phyloP scores from a whole-genome alignment of 441 rosid species.

The Brassica balearica region DNA sequence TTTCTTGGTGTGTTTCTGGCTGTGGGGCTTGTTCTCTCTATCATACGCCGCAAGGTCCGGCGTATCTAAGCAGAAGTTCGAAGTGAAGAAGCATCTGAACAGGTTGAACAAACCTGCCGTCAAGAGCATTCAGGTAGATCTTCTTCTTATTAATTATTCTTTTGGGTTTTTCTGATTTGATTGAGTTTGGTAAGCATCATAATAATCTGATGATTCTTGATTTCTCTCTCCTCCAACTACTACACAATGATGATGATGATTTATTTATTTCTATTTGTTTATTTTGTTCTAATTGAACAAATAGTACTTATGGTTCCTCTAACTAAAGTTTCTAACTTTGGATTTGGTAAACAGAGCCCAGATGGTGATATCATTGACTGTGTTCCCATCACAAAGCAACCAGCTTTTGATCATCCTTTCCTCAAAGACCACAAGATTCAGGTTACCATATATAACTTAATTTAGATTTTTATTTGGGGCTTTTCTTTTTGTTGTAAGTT shows the following conservation, averaged over 20 bases:
- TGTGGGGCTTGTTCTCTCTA: constrained; percentile 53
- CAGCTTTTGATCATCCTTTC: constrained; percentile 96
- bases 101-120: constrained; percentile 87
- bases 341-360: constrained; percentile 68
- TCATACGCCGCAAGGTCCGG: constrained; percentile 64
- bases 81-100: constrained; percentile 83
- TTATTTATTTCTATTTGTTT: constrained; percentile 15
- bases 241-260: constrained; percentile 43
- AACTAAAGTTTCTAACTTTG: constrained; percentile 31
- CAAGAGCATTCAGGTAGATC: constrained; percentile 73
- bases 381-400: constrained; percentile 81
- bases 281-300: constrained; percentile 36
- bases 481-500: neutral
- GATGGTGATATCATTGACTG: constrained; percentile 97
- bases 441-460: constrained; percentile 47
- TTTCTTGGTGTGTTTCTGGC: constrained; percentile 44
- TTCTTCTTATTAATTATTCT: constrained; percentile 22
- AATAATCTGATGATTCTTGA: constrained; percentile 34
- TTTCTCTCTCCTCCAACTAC: constrained; percentile 35
- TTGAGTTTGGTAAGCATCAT: constrained; percentile 34
- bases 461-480: neutral
- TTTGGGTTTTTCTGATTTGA: constrained; percentile 23
- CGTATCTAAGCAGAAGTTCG: constrained; percentile 68
- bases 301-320: constrained; percentile 3
- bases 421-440: constrained; percentile 98